Evolutionary conservation across 1,284 basidiomycete species (phyloP).

Genomic region (Trichosporon coremiiforme): DNA sequence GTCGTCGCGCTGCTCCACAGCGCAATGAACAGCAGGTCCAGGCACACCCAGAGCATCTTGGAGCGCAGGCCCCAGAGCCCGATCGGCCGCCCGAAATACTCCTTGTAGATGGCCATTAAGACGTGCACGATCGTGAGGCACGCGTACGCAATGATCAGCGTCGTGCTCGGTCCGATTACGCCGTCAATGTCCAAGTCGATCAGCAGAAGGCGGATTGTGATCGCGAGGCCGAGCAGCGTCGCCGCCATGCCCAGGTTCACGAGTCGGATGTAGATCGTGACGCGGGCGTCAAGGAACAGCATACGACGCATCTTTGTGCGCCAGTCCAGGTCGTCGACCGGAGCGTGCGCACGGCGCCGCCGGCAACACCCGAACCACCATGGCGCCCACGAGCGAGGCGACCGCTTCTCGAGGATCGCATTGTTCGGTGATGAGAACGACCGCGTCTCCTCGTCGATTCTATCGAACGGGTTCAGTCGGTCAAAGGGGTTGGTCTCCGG

Average conservation of each 20-base stretch:
- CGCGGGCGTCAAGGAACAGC: slow-evolving; percentile 57
- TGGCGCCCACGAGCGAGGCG: slow-evolving; percentile 9
- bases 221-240: slow-evolving; percentile 57
- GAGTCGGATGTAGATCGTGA: slow-evolving; percentile 60
- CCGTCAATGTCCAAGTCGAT: slow-evolving; percentile 48
- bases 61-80: slow-evolving; percentile 61
- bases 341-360: slow-evolving; percentile 4
- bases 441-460: slow-evolving; percentile 31
- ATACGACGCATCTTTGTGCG: slow-evolving; percentile 50
- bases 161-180: slow-evolving; percentile 60
- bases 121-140: slow-evolving; percentile 60
- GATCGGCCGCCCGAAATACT: slow-evolving; percentile 62
- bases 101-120: slow-evolving; percentile 57
- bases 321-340: slow-evolving; percentile 36
- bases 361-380: slow-evolving; percentile 11
- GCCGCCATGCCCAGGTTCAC: slow-evolving; percentile 59
- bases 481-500: slow-evolving; percentile 28
- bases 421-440: slow-evolving; percentile 19
- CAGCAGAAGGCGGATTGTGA: slow-evolving; percentile 56
- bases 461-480: slow-evolving; percentile 33
- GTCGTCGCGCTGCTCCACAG: slow-evolving; percentile 55
- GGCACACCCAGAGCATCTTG: slow-evolving; percentile 58
- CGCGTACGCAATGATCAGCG: slow-evolving; percentile 59
- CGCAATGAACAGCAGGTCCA: slow-evolving; percentile 60
- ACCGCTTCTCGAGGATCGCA: slow-evolving; percentile 1